Evolutionary conservation across 139 green algal genomes (phyloP), one percentile per base, ranked within the genome.

Genomic region (Microglena sp.): DNA sequence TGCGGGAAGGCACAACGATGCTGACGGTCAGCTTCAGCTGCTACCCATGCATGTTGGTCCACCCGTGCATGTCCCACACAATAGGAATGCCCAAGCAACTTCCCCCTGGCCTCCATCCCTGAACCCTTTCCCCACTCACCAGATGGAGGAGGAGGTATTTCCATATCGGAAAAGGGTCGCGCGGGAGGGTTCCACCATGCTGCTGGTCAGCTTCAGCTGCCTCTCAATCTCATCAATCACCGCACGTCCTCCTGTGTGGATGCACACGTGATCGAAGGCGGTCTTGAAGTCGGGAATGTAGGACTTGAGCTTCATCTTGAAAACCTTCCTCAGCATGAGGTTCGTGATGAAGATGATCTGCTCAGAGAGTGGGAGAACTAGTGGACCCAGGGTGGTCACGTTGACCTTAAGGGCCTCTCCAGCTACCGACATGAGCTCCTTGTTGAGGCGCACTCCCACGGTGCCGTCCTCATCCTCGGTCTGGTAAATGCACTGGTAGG

Each of bases 281-380:
- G 92, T 83, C 77, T 95, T 96, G 82, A 98, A 98, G 84, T 98
- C 89, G 0, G 92, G 92, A 68, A 98, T 96, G 82, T 98, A 98
- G 7, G 89, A 72, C 66, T 80, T 80, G 60, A 57, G 11, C 65
- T 76, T 76, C 21, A 34, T 30, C 22, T 58, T 62, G 44, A 67
- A 35, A 1, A 70, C 32, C 77, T 95, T 95, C 56, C 92, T 83
- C 1, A 69, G 69, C 4, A 98, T 63, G 34, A 98, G 81, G 78
- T 95, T 95, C 44, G 75, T 59, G 44, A 92, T 89, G 77, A 98
- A 98, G 3, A 95, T 70, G 33, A 94, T 55, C 83, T 97, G 90
- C 82, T 98, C 92, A 2, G 77, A 89, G 44, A 96, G 45, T 8
- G 92, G 92, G 70, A 98, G 85, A 62, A 97, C 92, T 58, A 97